Base-by-base conservation (phyloP, 306 rosid species). In the Hippophae tibetana region DNA sequence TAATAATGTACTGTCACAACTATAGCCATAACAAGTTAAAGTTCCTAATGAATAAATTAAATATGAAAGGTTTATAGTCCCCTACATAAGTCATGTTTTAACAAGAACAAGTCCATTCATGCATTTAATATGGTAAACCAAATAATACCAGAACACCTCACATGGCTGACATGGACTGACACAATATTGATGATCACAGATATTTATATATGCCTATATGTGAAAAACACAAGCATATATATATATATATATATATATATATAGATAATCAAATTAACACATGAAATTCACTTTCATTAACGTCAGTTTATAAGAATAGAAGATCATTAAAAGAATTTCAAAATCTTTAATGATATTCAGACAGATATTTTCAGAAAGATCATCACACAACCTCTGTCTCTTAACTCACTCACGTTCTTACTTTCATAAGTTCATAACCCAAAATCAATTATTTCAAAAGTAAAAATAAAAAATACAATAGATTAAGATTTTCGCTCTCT, bases 91-190 rank as follows among this genome's bases (percentile, higher is more conserved):
- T 82, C 86, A 77, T 71, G 81, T 71, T 79, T 78, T 79, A 78
- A 76, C 81, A 78, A 77, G 72, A 76, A 77, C 72, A 46, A 54
- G 87, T 79, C 69, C 66, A 68, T 72, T 62, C 67, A 67, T 40
- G 23, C 69, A 81, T 81, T 86, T 54, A 81, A 73, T 81, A 81
- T 75, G 67, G 12, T 64, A 60, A 54, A 51, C 73, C 62, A 52
- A 72, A 60, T 57, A 67, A 60, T 57, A 67, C 53, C 52, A 58
- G 69, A 78, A 71, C 89, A 86, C 61, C 77, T 79, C 95, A 84
- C 95, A 80, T 89, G 95, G 95, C 85, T 74, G 68, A 70, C 90
- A 83, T 54, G 65, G 52, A 74, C 84, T 81, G 84, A 66, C 89
- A 82, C 51, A 18, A 76, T 64, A 46, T 71, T 76, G 68, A 74